These are phyloP conservation scores for Nidularia pulvinata DNA, from an alignment of 768 basidiomycete genomes.

Conservation along the genomic window DNA sequence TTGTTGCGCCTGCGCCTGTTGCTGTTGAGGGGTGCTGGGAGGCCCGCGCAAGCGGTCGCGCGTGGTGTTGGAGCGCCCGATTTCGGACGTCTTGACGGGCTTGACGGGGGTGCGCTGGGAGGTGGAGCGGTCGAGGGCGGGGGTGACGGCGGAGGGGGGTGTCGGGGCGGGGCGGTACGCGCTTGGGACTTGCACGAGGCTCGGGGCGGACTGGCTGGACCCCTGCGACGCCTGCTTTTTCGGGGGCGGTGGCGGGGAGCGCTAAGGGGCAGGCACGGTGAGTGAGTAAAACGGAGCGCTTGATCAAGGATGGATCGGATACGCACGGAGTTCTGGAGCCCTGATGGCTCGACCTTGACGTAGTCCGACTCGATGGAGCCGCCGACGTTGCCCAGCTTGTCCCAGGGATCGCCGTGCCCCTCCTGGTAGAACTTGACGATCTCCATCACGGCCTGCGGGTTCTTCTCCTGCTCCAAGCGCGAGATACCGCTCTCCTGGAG, in stretches of 20 bases:
- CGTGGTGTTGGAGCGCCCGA: slow-evolving; percentile 71
- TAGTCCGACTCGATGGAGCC: slow-evolving; percentile 12
- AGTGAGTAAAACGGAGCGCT: slow-evolving; percentile 5
- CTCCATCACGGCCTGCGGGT: slow-evolving; percentile 97
- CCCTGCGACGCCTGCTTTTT: slow-evolving; percentile 30
- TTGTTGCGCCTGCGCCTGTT: too few relatives aligned
- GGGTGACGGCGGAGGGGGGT: slow-evolving; percentile 61
- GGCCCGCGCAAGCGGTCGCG: slow-evolving; percentile 54
- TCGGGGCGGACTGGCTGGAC: slow-evolving; percentile 22
- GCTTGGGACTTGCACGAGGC: slow-evolving; percentile 37
- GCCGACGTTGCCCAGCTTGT: slow-evolving; percentile 76
- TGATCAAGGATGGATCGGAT: slow-evolving; percentile 10
- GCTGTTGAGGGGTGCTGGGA: too few relatives aligned
- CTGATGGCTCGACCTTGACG: slow-evolving; percentile 43
- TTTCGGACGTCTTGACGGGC: slow-evolving; percentile 42
- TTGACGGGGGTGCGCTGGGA: slow-evolving; percentile 78
- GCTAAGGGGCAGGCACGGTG: slow-evolving; percentile 20
- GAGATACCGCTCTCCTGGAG: slow-evolving; percentile 96
- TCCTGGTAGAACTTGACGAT: slow-evolving; percentile 99
- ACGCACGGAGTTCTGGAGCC: slow-evolving; percentile 58
- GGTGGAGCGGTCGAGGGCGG: slow-evolving; percentile 83
- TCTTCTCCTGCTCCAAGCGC: slow-evolving; percentile 92
- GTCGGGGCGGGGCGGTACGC: slow-evolving; percentile 79
- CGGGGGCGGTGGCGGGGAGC: slow-evolving; percentile 50
- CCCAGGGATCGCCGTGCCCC: slow-evolving; percentile 79